Evolutionary conservation across 169 alveolate genomes (phyloP), one percentile per base, ranked within the genome.

Genomic region (Theileria parva): DNA sequence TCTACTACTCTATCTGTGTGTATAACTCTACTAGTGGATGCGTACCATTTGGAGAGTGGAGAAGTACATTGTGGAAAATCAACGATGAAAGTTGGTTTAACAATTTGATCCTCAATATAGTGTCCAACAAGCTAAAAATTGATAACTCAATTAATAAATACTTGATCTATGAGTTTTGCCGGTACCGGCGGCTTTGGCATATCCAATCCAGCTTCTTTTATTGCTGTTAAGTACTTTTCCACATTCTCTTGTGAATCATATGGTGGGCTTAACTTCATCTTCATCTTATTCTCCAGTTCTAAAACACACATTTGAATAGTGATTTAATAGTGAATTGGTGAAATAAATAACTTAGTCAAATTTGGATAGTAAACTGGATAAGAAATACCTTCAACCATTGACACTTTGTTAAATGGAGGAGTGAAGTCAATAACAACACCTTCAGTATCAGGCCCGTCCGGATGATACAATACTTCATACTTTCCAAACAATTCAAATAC

Each of bases 61-160:
- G 98, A 93, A 99, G 98, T 98, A 77, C 98, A 93, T 95, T 97
- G 98, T 34, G 99, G 99, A 77, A 97, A 99, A 80, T 98, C 99
- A 55, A 95, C 96, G 74, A 98, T 95, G 92, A 97, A 98, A 8
- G 99, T 94, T 2, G 99, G 99, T 60, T 81, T 77, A 74, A 92
- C 89, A 85, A 97, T 96, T 71, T 95, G 93, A 80, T 94, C 97
- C 94, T 98, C 99, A 34, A 98, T 93, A 92, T 94, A 98, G 72
- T 96, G 98, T 94, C 96, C 87, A 87, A 93, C 77, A 94, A 96
- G 80, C 92, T 83, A 95, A 92, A 92, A 15, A 25, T 51, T 65
- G 1, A 64, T 3, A 19, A 19, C 74, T 11, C 11, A 1, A 5
- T 64, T 37, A 9, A 98, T 97, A 30, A 94, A 94, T 25, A 92